A percentile compares a stretch with the other conserved stretches of the same genome.
phyloP scores from a whole-genome alignment of 352 stramenopile species.

The Phytophthora brassicae region DNA sequence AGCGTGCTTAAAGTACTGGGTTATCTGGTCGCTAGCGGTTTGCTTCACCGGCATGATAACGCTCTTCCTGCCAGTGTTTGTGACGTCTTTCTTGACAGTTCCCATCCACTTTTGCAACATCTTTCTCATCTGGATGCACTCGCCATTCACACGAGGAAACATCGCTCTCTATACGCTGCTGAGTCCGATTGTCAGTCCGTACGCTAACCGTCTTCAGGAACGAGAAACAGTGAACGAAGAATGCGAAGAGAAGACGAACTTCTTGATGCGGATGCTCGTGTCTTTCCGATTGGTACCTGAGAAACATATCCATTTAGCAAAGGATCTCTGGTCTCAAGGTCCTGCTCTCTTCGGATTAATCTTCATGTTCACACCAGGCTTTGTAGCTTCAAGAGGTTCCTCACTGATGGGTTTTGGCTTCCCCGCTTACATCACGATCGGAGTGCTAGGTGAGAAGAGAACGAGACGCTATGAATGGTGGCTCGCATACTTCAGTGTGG shows the following conservation, averaged over 20 bases:
- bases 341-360: constrained; percentile 74
- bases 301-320: constrained; percentile 64
- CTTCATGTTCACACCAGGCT: constrained; percentile 86
- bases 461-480: constrained; percentile 87
- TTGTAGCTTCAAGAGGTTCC: constrained; percentile 77
- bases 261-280: constrained; percentile 70
- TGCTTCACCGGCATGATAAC: constrained; percentile 54
- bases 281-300: constrained; percentile 67
- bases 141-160: constrained; percentile 66
- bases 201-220: constrained; percentile 69
- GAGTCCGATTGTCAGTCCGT: constrained; percentile 69
- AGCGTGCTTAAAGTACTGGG: constrained; percentile 84
- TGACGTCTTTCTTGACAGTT: constrained; percentile 50
- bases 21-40: constrained; percentile 68
- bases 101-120: constrained; percentile 70
- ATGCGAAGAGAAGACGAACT: constrained; percentile 51
- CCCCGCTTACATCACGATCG: constrained; percentile 80
- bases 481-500: constrained; percentile 83
- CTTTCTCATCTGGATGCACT: constrained; percentile 82
- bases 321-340: constrained; percentile 79
- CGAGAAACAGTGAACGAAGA: constrained; percentile 21
- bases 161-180: constrained; percentile 74
- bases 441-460: constrained; percentile 71
- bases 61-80: constrained; percentile 67
- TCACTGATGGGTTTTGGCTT: constrained; percentile 79